Evolutionary conservation across 495 filamentous ascomycete genomes (phyloP).

Genomic region (Terfezia boudieri): DNA sequence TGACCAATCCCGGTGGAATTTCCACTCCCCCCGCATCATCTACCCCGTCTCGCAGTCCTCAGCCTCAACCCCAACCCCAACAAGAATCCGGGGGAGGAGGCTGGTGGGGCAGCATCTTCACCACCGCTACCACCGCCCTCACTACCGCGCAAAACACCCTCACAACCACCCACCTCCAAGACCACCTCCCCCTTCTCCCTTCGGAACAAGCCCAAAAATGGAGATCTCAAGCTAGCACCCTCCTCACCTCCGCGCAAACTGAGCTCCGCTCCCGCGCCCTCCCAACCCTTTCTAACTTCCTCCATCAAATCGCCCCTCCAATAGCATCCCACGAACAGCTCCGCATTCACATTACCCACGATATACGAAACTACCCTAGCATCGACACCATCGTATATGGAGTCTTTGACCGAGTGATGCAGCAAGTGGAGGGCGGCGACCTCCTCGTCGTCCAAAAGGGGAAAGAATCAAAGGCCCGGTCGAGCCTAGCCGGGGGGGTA

Average conservation of each 20-base stretch:
- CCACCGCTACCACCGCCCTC: conserved; percentile 35
- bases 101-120: conserved; percentile 81
- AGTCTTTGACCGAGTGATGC: conserved; percentile 91
- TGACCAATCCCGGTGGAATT: background rate
- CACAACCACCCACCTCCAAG: conserved; percentile 25
- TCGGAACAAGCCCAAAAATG: background rate
- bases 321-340: conserved; percentile 96
- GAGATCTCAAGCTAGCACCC: background rate
- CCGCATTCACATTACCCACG: conserved; percentile 93
- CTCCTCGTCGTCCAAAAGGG: conserved; percentile 90
- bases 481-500: conserved; percentile 32
- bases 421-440: conserved; percentile 93
- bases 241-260: background rate
- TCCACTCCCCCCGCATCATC: background rate
- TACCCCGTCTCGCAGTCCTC: background rate
- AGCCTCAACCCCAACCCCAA: conserved; percentile 22
- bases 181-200: background rate
- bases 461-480: conserved; percentile 47
- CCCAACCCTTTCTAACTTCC: conserved; percentile 82
- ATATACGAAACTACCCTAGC: conserved; percentile 78
- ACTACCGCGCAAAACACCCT: conserved; percentile 86
- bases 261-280: conserved; percentile 74
- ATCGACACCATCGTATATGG: conserved; percentile 82
- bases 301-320: conserved; percentile 84
- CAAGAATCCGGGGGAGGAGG: conserved; percentile 35